These are phyloP conservation scores for Sarocladium kiliense DNA, from an alignment of 2,329 filamentous ascomycete genomes.

Conservation along the genomic window DNA sequence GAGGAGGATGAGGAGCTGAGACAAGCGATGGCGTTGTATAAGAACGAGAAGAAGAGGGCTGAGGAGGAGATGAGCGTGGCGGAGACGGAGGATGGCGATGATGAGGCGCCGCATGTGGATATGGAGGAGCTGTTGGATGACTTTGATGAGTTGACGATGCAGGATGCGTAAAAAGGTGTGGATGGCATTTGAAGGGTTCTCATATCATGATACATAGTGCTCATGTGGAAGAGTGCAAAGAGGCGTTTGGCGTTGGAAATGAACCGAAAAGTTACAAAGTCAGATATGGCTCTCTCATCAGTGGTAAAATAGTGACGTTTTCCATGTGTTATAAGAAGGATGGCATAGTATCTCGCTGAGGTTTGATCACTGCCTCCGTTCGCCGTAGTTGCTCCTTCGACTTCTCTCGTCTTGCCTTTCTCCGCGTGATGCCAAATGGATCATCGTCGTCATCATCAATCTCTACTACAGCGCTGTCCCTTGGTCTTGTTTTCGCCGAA, in stretches of 20 bases:
- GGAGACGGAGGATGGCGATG: conserved; percentile 58
- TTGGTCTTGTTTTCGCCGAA: neutral
- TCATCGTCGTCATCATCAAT: conserved; percentile 21
- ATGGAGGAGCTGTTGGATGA: conserved; percentile 86
- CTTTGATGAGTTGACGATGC: conserved; percentile 81
- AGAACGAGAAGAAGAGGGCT: conserved; percentile 51
- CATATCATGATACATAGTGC: neutral
- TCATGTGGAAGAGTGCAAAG: neutral
- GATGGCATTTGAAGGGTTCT: neutral
- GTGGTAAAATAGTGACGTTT: too few relatives aligned
- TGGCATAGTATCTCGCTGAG: conserved; percentile 27
- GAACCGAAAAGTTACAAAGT: neutral
- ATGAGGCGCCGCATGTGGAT: conserved; percentile 63
- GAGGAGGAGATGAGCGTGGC: conserved; percentile 64
- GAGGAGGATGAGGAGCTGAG: conserved; percentile 91
- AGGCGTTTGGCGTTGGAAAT: conserved; percentile 9
- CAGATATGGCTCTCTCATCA: too few relatives aligned
- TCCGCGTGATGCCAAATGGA: conserved; percentile 28
- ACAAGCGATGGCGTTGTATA: conserved; percentile 81
- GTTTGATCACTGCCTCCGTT: conserved; percentile 10
- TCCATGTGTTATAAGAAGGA: conserved; percentile 33
- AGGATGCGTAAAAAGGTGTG: conserved; percentile 37
- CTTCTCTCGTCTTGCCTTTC: conserved; percentile 24
- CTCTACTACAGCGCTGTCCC: neutral
- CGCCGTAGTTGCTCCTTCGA: conserved; percentile 23